Conservation (phyloP, 176 grass and related monocot genomes). For the Avena atlantica region DNA sequence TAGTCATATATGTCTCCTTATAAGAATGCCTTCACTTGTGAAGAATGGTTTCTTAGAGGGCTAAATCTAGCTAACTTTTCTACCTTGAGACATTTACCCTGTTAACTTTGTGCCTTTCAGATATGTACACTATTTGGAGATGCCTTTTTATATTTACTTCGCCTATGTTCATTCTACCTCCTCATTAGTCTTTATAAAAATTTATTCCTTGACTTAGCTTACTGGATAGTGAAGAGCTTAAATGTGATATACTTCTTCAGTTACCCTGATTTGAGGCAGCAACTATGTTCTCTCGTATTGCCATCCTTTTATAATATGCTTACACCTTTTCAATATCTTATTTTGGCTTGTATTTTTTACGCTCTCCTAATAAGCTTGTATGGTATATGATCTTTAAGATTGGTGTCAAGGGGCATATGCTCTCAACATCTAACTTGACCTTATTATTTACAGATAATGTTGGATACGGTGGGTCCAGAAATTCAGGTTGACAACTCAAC, state of each 20-base stretch:
- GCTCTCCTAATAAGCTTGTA: conserved; percentile 19
- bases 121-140: background rate
- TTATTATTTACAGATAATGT: conserved; percentile 73
- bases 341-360: conserved; percentile 22
- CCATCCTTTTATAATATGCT: conserved; percentile 8
- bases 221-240: background rate
- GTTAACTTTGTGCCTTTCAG: conserved; percentile 6
- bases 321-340: background rate
- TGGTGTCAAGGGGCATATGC: conserved; percentile 11
- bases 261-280: background rate
- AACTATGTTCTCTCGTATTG: background rate
- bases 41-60: background rate
- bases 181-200: background rate
- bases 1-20: background rate
- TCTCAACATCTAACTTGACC: conserved; percentile 24
- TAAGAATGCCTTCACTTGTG: background rate
- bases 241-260: background rate
- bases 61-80: background rate
- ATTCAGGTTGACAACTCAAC: conserved; percentile 88
- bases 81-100: conserved; percentile 13
- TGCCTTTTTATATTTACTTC: background rate
- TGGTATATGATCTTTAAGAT: conserved; percentile 10
- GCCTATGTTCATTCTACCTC: background rate
- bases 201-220: background rate
- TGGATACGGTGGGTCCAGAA: conserved; percentile 97